Percentiles rank a stretch among this genome's conserved stretches.
Evolutionary conservation across 257 asterid species (phyloP).

Genomic region (Verbascum thapsus): DNA sequence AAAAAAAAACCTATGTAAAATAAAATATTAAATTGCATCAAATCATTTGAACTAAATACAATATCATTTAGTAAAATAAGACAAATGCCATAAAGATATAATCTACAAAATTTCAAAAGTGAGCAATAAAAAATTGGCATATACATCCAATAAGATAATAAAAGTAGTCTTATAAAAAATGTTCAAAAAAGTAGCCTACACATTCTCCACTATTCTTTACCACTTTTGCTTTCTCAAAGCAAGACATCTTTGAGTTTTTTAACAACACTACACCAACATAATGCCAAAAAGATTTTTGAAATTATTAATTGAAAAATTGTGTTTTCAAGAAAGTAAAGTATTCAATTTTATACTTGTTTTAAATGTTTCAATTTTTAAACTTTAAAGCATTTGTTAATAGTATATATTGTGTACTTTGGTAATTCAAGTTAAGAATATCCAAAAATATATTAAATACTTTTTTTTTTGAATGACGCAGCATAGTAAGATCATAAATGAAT

Average conservation of each 20-base stretch:
- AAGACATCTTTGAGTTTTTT: constrained; percentile 22
- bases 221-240: constrained; percentile 41
- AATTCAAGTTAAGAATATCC: too few species aligned
- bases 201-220: constrained; percentile 24
- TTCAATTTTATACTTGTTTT: neutral
- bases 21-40: too few species aligned
- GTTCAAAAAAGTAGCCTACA: constrained; percentile 19
- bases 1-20: too few species aligned
- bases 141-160: neutral
- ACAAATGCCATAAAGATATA: too few species aligned
- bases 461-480: too few species aligned
- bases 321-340: constrained; percentile 25
- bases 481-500: too few species aligned
- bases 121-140: constrained; percentile 3
- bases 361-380: too few species aligned
- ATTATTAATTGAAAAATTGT: neutral
- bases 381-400: too few species aligned
- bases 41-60: too few species aligned
- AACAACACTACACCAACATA: constrained; percentile 20
- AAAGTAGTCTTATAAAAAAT: neutral
- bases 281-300: constrained; percentile 17
- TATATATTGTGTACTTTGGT: too few species aligned
- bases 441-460: too few species aligned
- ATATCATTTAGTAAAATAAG: too few species aligned
- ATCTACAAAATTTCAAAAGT: constrained; percentile 13